Percentiles rank a stretch among this genome's conserved stretches.
Evolutionary conservation across 177 flowering plant species (phyloP).

Genomic region (Tripterygium wilfordii): DNA sequence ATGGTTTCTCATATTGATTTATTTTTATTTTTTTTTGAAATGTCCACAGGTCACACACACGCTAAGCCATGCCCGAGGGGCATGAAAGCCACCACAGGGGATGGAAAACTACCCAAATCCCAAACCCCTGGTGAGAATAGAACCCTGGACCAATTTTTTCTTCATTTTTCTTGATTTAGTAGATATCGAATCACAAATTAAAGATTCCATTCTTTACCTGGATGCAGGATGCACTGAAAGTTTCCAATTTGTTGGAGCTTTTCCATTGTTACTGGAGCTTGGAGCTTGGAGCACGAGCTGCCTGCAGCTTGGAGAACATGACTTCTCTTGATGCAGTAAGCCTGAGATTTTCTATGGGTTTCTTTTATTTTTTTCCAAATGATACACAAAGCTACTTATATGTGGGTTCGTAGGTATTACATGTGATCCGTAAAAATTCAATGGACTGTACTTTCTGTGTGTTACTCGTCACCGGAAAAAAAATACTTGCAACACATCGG

Average conservation of each 20-base stretch:
- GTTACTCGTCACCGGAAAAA: too few relatives aligned
- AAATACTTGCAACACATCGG: too few relatives aligned
- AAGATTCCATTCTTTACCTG: constrained; percentile 66
- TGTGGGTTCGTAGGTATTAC: too few relatives aligned
- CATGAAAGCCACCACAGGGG: too few relatives aligned
- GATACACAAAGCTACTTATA: too few relatives aligned
- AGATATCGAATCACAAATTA: constrained; percentile 76
- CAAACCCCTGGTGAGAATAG: too few relatives aligned
- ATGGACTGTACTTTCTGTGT: too few relatives aligned
- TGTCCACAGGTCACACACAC: background rate
- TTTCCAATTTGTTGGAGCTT: constrained; percentile 79
- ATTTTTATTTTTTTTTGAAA: background rate
- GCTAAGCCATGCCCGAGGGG: too few relatives aligned
- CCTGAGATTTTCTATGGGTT: background rate
- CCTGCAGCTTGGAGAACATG: constrained; percentile 82
- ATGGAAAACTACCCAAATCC: too few relatives aligned
- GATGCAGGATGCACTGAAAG: constrained; percentile 95
- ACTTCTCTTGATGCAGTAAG: constrained; percentile 60
- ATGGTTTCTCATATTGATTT: background rate
- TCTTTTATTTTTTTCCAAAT: too few relatives aligned
- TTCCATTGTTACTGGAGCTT: constrained; percentile 62
- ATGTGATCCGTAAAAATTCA: too few relatives aligned
- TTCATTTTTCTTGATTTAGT: constrained; percentile 2
- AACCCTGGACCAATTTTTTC: background rate
- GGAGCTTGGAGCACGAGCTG: constrained; percentile 68